Conservation (phyloP, 1,284 basidiomycete genomes). For the Takashimella tepidaria region DNA sequence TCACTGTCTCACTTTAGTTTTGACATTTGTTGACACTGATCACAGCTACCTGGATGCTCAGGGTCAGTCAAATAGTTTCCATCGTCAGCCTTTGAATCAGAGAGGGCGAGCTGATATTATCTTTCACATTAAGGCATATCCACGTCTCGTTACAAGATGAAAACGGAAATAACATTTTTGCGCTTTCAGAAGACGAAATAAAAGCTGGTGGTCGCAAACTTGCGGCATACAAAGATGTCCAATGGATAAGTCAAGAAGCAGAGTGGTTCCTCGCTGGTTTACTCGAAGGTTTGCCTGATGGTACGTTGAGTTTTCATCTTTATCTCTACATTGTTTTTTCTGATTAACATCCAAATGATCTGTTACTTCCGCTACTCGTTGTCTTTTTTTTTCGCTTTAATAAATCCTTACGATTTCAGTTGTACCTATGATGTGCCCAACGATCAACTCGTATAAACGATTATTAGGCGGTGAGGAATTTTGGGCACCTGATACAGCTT, state of each 20-base stretch:
- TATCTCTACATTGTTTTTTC: background rate
- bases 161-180: constrained; percentile 73
- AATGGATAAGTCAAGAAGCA: constrained; percentile 73
- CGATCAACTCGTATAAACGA: constrained; percentile 96
- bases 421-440: constrained; percentile 66
- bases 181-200: constrained; percentile 54
- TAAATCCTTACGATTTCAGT: too few relatives aligned
- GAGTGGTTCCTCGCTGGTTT: constrained; percentile 92
- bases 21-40: too few relatives aligned
- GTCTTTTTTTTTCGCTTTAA: too few relatives aligned
- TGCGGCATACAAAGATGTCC: constrained; percentile 74
- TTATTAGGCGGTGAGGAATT: constrained; percentile 89
- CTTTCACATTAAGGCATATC: too few relatives aligned
- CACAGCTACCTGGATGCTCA: constrained; percentile 82
- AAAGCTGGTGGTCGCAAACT: constrained; percentile 59
- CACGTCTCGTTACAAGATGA: constrained; percentile 78
- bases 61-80: too few relatives aligned
- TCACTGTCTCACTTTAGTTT: too few relatives aligned
- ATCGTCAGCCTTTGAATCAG: constrained; percentile 49
- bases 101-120: too few relatives aligned
- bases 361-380: too few relatives aligned
- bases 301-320: constrained; percentile 53
- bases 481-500: constrained; percentile 87
- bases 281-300: constrained; percentile 79
- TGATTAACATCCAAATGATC: too few relatives aligned